phyloP scores from a whole-genome alignment of 768 basidiomycete genomes.

The Leccinellum albellum region DNA sequence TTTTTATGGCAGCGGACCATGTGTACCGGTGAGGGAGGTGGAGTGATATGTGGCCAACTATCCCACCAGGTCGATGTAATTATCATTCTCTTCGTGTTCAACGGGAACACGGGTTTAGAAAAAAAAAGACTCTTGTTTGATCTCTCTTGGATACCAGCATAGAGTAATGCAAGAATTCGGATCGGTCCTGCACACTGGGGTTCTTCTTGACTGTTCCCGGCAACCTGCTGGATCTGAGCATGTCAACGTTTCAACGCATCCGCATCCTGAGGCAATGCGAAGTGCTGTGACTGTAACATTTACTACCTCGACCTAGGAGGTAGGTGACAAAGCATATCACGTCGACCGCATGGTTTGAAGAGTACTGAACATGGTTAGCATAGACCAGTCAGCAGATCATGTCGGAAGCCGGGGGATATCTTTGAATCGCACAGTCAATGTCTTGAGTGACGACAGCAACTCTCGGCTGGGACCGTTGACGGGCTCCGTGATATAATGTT shows the following conservation, averaged over 20 bases:
- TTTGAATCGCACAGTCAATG: neutral
- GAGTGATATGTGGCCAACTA: slow-evolving; percentile 6
- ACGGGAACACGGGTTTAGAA: slow-evolving; percentile 2
- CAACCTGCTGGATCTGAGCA: neutral
- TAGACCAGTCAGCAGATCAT: neutral
- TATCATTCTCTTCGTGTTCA: slow-evolving; percentile 14
- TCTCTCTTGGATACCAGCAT: neutral
- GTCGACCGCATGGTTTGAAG: neutral
- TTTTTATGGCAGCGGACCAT: slow-evolving; percentile 63
- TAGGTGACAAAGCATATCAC: neutral
- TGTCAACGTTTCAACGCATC: too few relatives aligned
- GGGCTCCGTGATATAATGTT: slow-evolving; percentile 3
- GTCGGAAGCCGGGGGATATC: neutral
- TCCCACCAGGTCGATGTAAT: slow-evolving; percentile 21
- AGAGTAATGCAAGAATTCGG: neutral
- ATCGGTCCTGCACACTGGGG: neutral
- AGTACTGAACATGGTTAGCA: neutral
- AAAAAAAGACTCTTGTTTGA: slow-evolving; percentile 1
- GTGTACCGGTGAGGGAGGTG: slow-evolving; percentile 66
- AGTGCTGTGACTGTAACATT: neutral
- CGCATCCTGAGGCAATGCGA: neutral
- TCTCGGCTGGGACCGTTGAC: neutral
- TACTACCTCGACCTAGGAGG: neutral
- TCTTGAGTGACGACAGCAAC: neutral
- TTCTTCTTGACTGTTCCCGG: neutral